Evolutionary conservation across 1,139 yeast genomes (phyloP).

Genomic region (Zygosaccharomyces sapae): DNA sequence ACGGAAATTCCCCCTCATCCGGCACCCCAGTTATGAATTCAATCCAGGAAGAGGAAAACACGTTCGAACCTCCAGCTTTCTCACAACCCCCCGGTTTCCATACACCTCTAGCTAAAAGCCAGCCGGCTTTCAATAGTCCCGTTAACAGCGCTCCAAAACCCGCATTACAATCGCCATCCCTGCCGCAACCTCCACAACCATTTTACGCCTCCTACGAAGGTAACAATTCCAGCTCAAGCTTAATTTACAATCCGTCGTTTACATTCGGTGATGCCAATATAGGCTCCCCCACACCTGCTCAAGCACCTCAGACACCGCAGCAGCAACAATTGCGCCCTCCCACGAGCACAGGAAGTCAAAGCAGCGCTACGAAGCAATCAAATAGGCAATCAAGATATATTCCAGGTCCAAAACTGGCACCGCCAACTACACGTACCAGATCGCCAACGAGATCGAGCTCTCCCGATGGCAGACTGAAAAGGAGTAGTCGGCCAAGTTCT

Average conservation of each 20-base stretch:
- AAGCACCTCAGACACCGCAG: constrained; percentile 2
- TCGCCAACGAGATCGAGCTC: constrained; percentile 44
- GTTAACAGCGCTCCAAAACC: constrained; percentile 5
- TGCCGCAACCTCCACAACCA: constrained; percentile 18
- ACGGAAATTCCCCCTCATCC: neutral
- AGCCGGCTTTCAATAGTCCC: constrained; percentile 6
- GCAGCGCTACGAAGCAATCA: constrained; percentile 17
- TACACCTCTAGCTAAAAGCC: constrained; percentile 17
- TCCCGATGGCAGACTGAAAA: constrained; percentile 38
- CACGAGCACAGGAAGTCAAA: constrained; percentile 7
- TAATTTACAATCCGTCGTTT: constrained; percentile 33
- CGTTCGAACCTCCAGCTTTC: constrained; percentile 15
- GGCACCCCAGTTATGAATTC: constrained; percentile 29
- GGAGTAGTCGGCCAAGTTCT: constrained; percentile 22
- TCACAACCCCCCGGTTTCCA: constrained; percentile 9
- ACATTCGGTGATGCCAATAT: constrained; percentile 28
- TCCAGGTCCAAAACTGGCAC: constrained; percentile 37
- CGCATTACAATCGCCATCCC: constrained; percentile 18
- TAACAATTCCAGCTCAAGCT: constrained; percentile 35
- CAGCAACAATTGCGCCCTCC: constrained; percentile 3
- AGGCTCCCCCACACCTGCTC: neutral
- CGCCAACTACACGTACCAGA: constrained; percentile 39
- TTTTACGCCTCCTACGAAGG: constrained; percentile 30
- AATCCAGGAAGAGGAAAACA: constrained; percentile 26
- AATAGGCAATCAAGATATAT: constrained; percentile 35